Evolutionary conservation across 306 rosid species (phyloP).

Genomic region (Hippophae gyantsensis): DNA sequence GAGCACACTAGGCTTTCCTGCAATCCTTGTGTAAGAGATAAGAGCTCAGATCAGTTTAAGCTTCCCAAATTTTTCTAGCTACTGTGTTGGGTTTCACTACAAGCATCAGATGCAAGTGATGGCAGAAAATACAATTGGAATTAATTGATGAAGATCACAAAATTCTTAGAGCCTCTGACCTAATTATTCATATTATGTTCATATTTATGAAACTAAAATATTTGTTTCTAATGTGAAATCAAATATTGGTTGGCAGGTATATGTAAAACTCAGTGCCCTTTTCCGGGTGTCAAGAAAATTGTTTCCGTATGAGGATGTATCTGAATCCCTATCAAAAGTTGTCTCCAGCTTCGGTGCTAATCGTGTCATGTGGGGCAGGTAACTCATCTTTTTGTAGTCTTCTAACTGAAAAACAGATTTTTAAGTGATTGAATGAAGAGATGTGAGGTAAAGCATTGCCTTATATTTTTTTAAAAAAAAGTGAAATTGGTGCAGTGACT

Average conservation of each 20-base stretch:
- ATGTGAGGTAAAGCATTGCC: background rate
- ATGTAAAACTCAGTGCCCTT: slow-evolving; percentile 78
- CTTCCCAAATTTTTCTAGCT: background rate
- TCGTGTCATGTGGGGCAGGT: slow-evolving; percentile 92
- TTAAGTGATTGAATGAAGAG: background rate
- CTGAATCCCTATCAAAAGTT: slow-evolving; percentile 41
- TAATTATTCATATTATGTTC: background rate
- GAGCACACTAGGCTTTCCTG: background rate
- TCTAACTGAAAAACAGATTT: background rate
- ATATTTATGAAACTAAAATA: background rate
- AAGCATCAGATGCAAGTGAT: no score
- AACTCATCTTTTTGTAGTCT: background rate
- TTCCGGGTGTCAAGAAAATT: slow-evolving; percentile 71
- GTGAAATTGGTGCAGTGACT: slow-evolving; percentile 47
- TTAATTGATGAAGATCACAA: no score
- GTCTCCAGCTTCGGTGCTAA: slow-evolving; percentile 68
- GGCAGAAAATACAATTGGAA: no score
- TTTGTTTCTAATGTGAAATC: background rate
- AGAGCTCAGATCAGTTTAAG: background rate
- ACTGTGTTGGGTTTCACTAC: no score
- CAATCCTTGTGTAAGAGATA: no score
- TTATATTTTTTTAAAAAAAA: background rate
- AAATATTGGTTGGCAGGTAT: slow-evolving; percentile 36
- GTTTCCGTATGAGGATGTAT: slow-evolving; percentile 59
- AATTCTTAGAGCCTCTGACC: background rate